Evolutionary conservation across 768 basidiomycete genomes (phyloP).

Genomic region (Serendipita sp.): DNA sequence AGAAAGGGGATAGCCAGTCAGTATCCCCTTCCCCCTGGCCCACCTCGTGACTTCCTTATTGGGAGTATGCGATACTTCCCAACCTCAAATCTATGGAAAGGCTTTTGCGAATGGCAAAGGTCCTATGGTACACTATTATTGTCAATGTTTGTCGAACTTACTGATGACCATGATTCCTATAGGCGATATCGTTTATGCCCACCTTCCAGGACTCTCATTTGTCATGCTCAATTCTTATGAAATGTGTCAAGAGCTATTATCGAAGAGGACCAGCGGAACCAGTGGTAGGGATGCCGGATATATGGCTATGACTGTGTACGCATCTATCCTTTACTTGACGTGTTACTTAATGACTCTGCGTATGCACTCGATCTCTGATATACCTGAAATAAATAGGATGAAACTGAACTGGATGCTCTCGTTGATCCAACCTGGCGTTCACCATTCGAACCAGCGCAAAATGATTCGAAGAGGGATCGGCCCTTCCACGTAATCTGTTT

Average conservation of each 20-base stretch:
- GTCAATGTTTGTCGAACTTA: background rate
- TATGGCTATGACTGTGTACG: slow-evolving; percentile 5
- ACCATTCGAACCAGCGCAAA: background rate
- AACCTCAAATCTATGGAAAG: background rate
- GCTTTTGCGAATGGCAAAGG: slow-evolving; percentile 5
- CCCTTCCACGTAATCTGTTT: background rate
- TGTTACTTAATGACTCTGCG: no score
- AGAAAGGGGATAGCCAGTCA: no score
- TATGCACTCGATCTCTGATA: background rate
- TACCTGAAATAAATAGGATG: background rate
- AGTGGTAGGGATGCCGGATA: slow-evolving; percentile 8
- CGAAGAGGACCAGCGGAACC: slow-evolving; percentile 12
- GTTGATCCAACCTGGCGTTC: background rate
- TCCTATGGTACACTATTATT: slow-evolving; percentile 1
- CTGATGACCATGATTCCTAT: background rate
- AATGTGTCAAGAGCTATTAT: slow-evolving; percentile 10
- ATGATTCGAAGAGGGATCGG: background rate
- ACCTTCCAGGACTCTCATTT: slow-evolving; percentile 11
- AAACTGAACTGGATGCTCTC: background rate
- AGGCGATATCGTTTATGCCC: slow-evolving; percentile 14
- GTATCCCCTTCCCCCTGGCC: slow-evolving; percentile 12
- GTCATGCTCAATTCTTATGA: slow-evolving; percentile 11
- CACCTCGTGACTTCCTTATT: slow-evolving; percentile 12
- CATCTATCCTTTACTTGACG: background rate
- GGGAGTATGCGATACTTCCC: slow-evolving; percentile 15